Base-by-base conservation (phyloP, 2,329 filamentous ascomycete species). In the Bipolaris cookei region DNA sequence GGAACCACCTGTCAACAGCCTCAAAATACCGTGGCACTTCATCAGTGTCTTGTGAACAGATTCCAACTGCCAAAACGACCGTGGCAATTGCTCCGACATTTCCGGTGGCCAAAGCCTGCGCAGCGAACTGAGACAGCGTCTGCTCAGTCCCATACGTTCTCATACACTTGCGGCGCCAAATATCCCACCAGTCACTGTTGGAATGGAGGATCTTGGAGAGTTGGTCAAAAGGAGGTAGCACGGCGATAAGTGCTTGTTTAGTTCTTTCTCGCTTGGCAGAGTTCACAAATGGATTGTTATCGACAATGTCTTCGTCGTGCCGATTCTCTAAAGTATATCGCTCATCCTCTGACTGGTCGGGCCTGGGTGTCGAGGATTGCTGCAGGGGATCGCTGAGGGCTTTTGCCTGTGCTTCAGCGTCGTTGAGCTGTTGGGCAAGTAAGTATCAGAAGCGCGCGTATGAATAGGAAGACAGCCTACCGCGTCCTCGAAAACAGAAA, bases 1-100 rank as follows among this genome's bases (percentile, higher is more conserved):
- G 68, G 14, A 86, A 78, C 60, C 82, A 76, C 14, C 73, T 76
- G 46, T 83, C 78, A 14, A 83, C 79, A 16, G 77, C 72, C 21
- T 77, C 75, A 38, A 83, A 72, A 60, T 81, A 83, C 4, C 72
- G 70, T 38, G 82, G 78, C 18, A 82, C 72, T 50, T 83, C 77
- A 42, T 82, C 75, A 30, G 74, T 72, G 23, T 79, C 74, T 14
- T 78, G 74, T 21, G 77, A 76, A n/a, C 72, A 75, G 13, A 65
- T 77, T 56, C 66, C 79, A 61, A 71, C 78, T 70, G 56, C 73
- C 60, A 73, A 68, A 56, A 78, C 59, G 67, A 74, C 67, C 37
- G 70, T 58, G 55, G 71, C 70, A 63, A 81, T 63, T 71, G 76
- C 61, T 68, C 78, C 53, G 65, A 66, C 73, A 54, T 45, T 81